Base-by-base conservation (phyloP, 208 protist genomes). In the Leishmania tropica region DNA sequence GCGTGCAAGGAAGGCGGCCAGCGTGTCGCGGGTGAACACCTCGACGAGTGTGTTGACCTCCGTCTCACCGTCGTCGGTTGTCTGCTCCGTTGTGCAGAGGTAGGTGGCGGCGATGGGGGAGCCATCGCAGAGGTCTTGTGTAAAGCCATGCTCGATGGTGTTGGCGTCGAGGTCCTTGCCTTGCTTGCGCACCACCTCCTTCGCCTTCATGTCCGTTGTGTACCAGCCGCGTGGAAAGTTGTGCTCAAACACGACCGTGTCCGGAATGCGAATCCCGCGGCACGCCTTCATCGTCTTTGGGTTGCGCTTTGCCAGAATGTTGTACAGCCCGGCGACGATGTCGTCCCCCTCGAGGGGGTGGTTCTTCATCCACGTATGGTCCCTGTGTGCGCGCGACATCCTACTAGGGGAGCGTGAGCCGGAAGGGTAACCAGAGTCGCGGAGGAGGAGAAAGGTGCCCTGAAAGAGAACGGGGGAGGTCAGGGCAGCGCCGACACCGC, bases 151-250 rank as follows among this genome's bases (percentile, higher is more conserved):
- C 78, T 93, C 88, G 76, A 97, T 97, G n/a, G 91, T 93, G 15
- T 89, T 88, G 24, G 95, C 85, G 78, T 97, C 95, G 42, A 97
- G 85, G 35, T 97, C 95, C 82, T 94, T 97, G 42, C 95, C 95
- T 73, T 96, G 92, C 76, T 91, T 92, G 54, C 94, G 94, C 85
- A 91, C 93, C 48, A 97, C 83, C 78, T 97, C 95, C 11, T 85
- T 80, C n/a, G 88, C 92, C 87, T 94, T 96, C 62, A 90, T 83
- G 80, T 96, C 93, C 13, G 90, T 95, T 37, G 92, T 93, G 86
- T 97, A 97, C 95, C 95, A 97, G 28, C 93, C 95, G 2, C 93
- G 86, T 8, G 95, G 95, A 82, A 97, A 97, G 85, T 97, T 97
- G 79, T 94, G 95, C 81, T 97, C 95, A 79, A 93, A 97, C 37